Conservation (phyloP, 2,329 filamentous ascomycete genomes). For the Rhinocladiella similis region DNA sequence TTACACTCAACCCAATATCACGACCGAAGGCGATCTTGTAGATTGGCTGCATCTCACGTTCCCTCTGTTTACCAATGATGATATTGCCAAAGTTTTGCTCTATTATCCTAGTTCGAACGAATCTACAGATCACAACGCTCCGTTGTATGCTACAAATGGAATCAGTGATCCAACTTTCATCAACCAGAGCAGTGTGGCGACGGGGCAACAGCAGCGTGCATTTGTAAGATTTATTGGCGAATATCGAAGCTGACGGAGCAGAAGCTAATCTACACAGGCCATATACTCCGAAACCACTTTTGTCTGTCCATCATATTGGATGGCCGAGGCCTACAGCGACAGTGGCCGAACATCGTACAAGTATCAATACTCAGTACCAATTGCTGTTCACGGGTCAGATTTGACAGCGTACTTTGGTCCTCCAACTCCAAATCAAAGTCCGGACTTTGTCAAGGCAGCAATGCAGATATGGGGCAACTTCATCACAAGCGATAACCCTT, state of each 20-base stretch:
- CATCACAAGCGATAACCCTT: conserved; percentile 42
- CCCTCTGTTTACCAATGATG: conserved; percentile 41
- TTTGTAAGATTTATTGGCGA: conserved; percentile 7
- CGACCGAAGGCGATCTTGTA: conserved; percentile 41
- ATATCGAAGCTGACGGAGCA: background rate
- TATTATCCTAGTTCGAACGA: conserved; percentile 39
- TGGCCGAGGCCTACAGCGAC: conserved; percentile 51
- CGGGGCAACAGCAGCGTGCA: conserved; percentile 57
- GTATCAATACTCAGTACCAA: conserved; percentile 55
- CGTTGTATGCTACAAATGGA: conserved; percentile 42
- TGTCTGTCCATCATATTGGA: conserved; percentile 56
- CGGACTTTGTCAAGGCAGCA: conserved; percentile 40
- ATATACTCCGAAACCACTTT: conserved; percentile 58
- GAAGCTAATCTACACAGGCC: conserved; percentile 33
- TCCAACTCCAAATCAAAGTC: conserved; percentile 24
- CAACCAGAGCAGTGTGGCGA: conserved; percentile 50
- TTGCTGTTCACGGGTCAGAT: conserved; percentile 55
- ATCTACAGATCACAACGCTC: conserved; percentile 26
- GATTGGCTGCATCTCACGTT: conserved; percentile 43
- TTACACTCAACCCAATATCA: conserved; percentile 49
- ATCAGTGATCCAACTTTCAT: conserved; percentile 47
- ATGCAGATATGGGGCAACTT: conserved; percentile 50
- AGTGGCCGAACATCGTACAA: conserved; percentile 52
- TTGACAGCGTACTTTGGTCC: conserved; percentile 28
- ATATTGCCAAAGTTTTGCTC: conserved; percentile 41